Evolutionary conservation across 225 moss, liverwort and hornwort genomes (phyloP).

Genomic region (Physcomitrellopsis africana): DNA sequence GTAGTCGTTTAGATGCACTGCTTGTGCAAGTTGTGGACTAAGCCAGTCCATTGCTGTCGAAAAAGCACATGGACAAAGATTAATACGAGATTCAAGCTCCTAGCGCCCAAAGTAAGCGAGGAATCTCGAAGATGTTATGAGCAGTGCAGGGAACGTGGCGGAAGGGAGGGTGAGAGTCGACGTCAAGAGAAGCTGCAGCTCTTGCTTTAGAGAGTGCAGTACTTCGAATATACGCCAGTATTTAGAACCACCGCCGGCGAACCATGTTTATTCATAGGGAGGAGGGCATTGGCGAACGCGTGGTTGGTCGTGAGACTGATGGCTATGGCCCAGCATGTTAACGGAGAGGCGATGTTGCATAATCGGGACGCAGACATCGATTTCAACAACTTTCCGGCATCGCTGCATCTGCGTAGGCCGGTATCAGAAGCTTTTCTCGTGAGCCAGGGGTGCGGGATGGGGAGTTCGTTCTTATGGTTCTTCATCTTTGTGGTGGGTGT

Average conservation of each 20-base stretch:
- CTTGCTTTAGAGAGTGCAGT: not conserved
- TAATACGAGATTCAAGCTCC: not conserved
- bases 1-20: not conserved
- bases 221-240: not conserved
- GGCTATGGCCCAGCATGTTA: conserved; percentile 40
- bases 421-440: conserved; percentile 17
- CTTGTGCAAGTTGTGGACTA: not conserved
- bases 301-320: conserved; percentile 36
- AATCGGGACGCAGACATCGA: conserved; percentile 4
- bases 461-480: conserved; percentile 34
- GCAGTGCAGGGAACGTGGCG: not conserved
- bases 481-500: conserved; percentile 56
- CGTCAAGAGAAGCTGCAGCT: conserved; percentile 13
- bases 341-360: conserved; percentile 32
- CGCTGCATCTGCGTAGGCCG: conserved; percentile 19
- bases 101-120: not conserved
- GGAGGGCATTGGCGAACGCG: conserved; percentile 23
- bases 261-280: conserved; percentile 30
- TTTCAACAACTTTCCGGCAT: conserved; percentile 18
- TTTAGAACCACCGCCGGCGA: conserved; percentile 35
- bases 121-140: not conserved
- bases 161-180: not conserved
- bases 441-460: conserved; percentile 26
- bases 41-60: not conserved
- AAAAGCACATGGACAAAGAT: not conserved